Evolutionary conservation across 108 stramenopile genomes (phyloP), one percentile per base, ranked within the genome.

Genomic region (Fragilaria crotonensis): DNA sequence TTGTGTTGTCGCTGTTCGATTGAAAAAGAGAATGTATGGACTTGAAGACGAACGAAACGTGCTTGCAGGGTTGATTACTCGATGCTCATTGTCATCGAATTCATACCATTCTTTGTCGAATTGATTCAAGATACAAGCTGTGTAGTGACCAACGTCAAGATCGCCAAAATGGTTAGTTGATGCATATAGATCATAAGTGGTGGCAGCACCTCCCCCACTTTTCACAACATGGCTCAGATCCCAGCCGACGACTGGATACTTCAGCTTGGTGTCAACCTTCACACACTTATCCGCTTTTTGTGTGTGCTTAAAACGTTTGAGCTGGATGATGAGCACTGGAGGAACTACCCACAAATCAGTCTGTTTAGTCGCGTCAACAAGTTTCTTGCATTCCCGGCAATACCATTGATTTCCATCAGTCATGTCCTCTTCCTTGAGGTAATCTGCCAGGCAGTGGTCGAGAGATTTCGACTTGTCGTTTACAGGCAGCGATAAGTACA

Each of bases 61-160:
- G 14, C 70, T 52, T 20, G 76, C 67, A 23, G 52, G 55, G 21
- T 65, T 62, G 4, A 84, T 70, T 49, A 48, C 36, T 11, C 68
- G 64, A 33, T 69, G 74, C 4, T 25, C 44, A 36, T 62, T 67
- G 56, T 92, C 90, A 60, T 92, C 88, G 66, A 88, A 86, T 36
- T 85, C 82, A 57, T 86, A 85, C 90, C 90, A 87, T 19, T 68
- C 28, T 41, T 75, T 80, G 66, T 89, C 90, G 60, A 91, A 87
- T 58, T 86, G 67, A 75, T 83, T 87, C 55, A 80, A 60, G 21
- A 83, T 81, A 23, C 74, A 66, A 2, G 96, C 94, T 9, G 95
- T 97, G 64, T 99, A 99, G 67, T 99, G 98, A 0, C 98, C 98
- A 14, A 83, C 83, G 5, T 89, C 84, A 30, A 96, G 77, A 36